Evolutionary conservation across 176 grass and related monocot genomes (phyloP).

Genomic region (Oropetium thomaeum): DNA sequence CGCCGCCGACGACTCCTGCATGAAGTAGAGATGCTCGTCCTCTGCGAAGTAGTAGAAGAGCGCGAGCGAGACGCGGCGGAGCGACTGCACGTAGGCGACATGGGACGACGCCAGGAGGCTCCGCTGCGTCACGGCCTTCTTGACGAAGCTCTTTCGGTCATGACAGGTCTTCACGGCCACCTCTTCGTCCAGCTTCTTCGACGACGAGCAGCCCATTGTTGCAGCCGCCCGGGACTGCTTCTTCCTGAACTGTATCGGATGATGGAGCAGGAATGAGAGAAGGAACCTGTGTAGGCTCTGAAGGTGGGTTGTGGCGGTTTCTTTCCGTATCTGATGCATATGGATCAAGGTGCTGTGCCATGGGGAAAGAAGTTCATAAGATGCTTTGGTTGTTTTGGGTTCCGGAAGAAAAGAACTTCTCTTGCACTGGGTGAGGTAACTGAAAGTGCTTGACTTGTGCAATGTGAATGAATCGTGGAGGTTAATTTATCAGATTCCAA

Average conservation of each 20-base stretch:
- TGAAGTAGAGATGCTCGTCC: slow-evolving; percentile 58
- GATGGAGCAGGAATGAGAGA: not conserved
- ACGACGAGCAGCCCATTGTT: slow-evolving; percentile 93
- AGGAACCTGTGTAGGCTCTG: not conserved
- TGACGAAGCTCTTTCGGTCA: slow-evolving; percentile 72
- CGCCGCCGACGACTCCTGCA: slow-evolving; percentile 9
- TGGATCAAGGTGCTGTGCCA: not conserved
- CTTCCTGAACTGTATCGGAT: not conserved
- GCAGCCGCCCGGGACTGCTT: not conserved
- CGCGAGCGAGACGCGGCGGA: slow-evolving; percentile 59
- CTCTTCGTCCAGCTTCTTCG: slow-evolving; percentile 84
- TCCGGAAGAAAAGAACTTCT: slow-evolving; percentile 65
- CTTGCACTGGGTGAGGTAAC: slow-evolving; percentile 37
- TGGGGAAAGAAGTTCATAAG: not conserved
- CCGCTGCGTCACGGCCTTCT: slow-evolving; percentile 68
- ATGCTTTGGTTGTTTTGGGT: slow-evolving; percentile 20
- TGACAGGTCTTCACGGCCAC: slow-evolving; percentile 64
- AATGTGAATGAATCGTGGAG: not conserved
- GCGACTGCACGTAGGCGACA: slow-evolving; percentile 61
- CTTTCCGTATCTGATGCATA: slow-evolving; percentile 12
- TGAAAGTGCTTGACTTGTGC: slow-evolving; percentile 24
- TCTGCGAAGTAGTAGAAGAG: slow-evolving; percentile 71
- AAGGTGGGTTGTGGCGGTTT: not conserved
- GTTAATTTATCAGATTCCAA: slow-evolving; percentile 18
- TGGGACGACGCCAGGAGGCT: slow-evolving; percentile 66